Evolutionary conservation across 345 rosid species (phyloP).

Genomic region (Moricandia moricandioides): DNA sequence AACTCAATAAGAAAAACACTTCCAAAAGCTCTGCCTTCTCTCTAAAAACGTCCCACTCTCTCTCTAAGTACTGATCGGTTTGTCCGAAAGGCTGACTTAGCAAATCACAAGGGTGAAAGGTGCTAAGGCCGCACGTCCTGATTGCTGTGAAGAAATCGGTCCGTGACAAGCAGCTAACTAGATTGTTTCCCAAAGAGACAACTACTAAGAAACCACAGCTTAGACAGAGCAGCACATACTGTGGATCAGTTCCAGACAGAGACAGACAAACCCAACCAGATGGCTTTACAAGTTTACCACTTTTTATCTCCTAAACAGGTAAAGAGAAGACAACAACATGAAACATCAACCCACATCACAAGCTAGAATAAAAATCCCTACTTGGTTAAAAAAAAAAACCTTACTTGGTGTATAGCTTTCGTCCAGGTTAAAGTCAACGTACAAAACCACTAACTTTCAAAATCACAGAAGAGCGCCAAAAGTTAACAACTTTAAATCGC

Average conservation of each 20-base stretch:
- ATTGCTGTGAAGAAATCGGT: too few species aligned
- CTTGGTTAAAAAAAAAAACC: not conserved
- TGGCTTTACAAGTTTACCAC: slow-evolving; percentile 81
- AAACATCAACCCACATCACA: not conserved
- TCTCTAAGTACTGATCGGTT: too few species aligned
- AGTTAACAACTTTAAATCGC: not conserved
- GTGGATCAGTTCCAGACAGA: slow-evolving; percentile 79
- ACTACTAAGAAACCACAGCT: not conserved
- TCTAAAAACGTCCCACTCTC: too few species aligned
- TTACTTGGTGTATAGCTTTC: slow-evolving; percentile 93
- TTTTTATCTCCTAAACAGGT: slow-evolving; percentile 67
- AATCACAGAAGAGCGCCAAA: slow-evolving; percentile 1
- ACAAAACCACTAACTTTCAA: slow-evolving; percentile 62
- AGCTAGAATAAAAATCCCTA: not conserved
- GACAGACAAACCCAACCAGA: slow-evolving; percentile 79
- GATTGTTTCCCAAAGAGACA: not conserved
- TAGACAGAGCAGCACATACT: slow-evolving; percentile 38
- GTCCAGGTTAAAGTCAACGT: slow-evolving; percentile 88
- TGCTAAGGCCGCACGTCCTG: too few species aligned
- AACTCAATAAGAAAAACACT: too few species aligned
- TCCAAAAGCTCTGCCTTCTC: too few species aligned
- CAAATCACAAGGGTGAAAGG: too few species aligned
- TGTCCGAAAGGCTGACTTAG: too few species aligned
- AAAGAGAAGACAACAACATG: not conserved
- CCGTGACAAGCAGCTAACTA: too few species aligned